These are phyloP conservation scores for Citrus cavaleriei DNA, from an alignment of 345 rosid genomes.

Conservation along the genomic window DNA sequence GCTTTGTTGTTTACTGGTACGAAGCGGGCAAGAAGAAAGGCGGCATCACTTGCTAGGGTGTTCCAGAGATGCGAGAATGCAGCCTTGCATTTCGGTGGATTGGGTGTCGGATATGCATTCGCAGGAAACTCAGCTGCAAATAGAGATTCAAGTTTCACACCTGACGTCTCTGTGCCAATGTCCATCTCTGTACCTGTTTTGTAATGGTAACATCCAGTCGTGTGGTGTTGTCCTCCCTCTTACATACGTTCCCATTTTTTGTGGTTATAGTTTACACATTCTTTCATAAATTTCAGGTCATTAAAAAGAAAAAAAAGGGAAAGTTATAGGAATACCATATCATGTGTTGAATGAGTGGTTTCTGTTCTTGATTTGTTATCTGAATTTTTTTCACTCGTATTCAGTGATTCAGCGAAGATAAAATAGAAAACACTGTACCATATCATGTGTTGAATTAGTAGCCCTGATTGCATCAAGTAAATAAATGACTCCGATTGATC, in stretches of 20 bases:
- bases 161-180: constrained; percentile 66
- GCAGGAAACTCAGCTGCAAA: constrained; percentile 50
- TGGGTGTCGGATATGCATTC: constrained; percentile 57
- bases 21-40: constrained; percentile 91
- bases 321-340: constrained; percentile 23
- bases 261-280: constrained; percentile 39
- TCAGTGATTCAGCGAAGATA: neutral
- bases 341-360: constrained; percentile 12
- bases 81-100: constrained; percentile 47
- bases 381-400: constrained; percentile 2
- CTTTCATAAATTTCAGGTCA: constrained; percentile 45
- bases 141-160: constrained; percentile 41
- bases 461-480: neutral
- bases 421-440: neutral
- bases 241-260: constrained; percentile 19
- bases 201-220: constrained; percentile 28
- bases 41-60: constrained; percentile 88
- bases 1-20: constrained; percentile 82
- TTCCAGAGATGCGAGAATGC: constrained; percentile 74
- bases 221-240: constrained; percentile 9
- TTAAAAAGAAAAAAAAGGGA: constrained; percentile 2
- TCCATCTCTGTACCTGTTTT: constrained; percentile 68
- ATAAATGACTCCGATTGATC: neutral
- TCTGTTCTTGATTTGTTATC: constrained; percentile 1
- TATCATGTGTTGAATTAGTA: neutral